Evolutionary conservation across 345 rosid genomes (phyloP).

Genomic region (Carallia brachiata): DNA sequence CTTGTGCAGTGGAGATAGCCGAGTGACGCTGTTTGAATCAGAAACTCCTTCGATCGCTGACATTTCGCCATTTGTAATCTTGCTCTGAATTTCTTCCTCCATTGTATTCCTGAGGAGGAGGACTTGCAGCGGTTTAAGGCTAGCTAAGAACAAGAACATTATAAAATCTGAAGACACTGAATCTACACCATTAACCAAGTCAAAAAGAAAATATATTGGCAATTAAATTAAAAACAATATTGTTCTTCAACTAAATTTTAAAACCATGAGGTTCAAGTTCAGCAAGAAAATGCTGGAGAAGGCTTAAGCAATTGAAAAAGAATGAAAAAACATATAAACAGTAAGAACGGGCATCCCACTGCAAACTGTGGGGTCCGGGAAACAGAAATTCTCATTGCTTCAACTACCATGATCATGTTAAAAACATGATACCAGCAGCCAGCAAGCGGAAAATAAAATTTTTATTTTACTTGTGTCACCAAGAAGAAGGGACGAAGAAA

Average conservation of each 20-base stretch:
- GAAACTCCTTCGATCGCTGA: constrained; percentile 24
- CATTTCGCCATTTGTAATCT: constrained; percentile 22
- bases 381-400: constrained; percentile 1
- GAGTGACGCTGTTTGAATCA: constrained; percentile 37
- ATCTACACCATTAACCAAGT: too few relatives aligned
- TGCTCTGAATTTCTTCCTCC: constrained; percentile 29
- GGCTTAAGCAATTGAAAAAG: too few relatives aligned
- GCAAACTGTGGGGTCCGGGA: background rate
- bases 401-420: background rate
- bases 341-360: background rate
- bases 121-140: too few relatives aligned
- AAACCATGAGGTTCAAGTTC: too few relatives aligned
- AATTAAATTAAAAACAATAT: too few relatives aligned
- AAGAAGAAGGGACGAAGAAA: too few relatives aligned
- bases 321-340: too few relatives aligned
- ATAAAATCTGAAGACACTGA: background rate
- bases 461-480: too few relatives aligned
- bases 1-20: constrained; percentile 19
- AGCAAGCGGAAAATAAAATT: too few relatives aligned
- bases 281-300: too few relatives aligned
- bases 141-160: background rate
- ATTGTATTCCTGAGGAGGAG: background rate
- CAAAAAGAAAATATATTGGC: too few relatives aligned
- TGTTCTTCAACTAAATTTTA: too few relatives aligned
- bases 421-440: constrained; percentile 1